phyloP scores from a whole-genome alignment of 345 rosid species.

The Acer saccharum region DNA sequence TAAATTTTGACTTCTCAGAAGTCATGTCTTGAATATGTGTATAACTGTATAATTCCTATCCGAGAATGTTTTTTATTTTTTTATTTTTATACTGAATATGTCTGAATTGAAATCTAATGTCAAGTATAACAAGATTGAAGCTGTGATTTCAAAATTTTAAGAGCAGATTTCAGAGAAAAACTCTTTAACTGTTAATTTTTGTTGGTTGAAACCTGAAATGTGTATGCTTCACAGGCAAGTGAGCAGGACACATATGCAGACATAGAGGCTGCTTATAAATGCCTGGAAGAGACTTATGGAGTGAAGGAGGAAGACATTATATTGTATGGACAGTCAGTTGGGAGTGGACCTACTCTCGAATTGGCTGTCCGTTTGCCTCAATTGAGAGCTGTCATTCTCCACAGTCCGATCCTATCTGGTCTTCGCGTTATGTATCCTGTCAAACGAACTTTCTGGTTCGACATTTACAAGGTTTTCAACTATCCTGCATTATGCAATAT shows the following conservation, averaged over 20 bases:
- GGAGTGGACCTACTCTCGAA: constrained; percentile 90
- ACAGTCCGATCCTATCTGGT: constrained; percentile 85
- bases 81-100: not conserved
- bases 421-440: constrained; percentile 85
- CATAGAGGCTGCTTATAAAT: constrained; percentile 74
- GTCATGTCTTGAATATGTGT: not conserved
- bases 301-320: constrained; percentile 72
- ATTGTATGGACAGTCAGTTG: constrained; percentile 84
- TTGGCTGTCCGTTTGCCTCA: constrained; percentile 62
- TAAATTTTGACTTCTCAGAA: not conserved
- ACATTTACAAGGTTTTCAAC: constrained; percentile 72
- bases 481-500: not conserved
- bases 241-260: constrained; percentile 92
- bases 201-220: not conserved
- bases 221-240: constrained; percentile 48
- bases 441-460: constrained; percentile 76
- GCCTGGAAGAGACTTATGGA: constrained; percentile 64
- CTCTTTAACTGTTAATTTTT: not conserved
- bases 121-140: not conserved
- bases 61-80: no score
- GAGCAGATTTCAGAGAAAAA: no score
- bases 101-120: not conserved
- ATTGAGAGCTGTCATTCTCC: constrained; percentile 77
- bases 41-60: no score
- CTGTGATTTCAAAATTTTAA: no score